Base-by-base conservation (phyloP, 2,329 filamentous ascomycete genomes). In the Penicillium corylophilum region DNA sequence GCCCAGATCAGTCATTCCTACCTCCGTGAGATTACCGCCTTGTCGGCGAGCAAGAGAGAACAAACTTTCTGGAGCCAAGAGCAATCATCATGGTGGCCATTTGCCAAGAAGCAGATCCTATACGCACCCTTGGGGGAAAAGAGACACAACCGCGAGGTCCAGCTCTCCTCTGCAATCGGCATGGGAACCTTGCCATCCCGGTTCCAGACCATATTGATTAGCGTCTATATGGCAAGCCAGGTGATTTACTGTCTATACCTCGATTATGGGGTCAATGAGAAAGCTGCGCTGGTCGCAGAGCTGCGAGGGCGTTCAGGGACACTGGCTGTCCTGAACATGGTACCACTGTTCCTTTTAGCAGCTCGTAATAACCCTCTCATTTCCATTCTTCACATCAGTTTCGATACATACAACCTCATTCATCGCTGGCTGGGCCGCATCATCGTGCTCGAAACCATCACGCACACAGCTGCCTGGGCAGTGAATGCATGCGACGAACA, bases 321-420 rank as follows among this genome's bases (percentile, higher is more conserved):
- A 8, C 80, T 99, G 57, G 86, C 92, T 4, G 79, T 91, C 10
- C 82, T 95, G 64, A 99, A 96, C 75, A 89, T 97, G 83, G 84
- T 99, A 28, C 92, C 94, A 5, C 84, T 96, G 26, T 82, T 97
- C 64, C 82, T 97, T 58, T 83, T 97, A 51, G 91, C 92, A 12
- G 86, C 90, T 31, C 88, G 94, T 68, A 97, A 97, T 77, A 99
- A 97, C 74, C 90, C 90, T 8, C 78, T 96, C 44, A 96, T 97
- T 66, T 72, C 79, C 3, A 71, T 95, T 29, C 80, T 97, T 51
- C 84, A 87, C 63, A 87, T 97, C 69, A 93, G 89, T 71, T 99
- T 96, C 74, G 94, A 97, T 71, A 95, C 92, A 0, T 97, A 95
- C 80, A 97, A 97, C 70, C 84, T 94, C 8, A 77, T 94, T 45